These are phyloP conservation scores for Zasmidium angulare DNA, from an alignment of 2,329 filamentous ascomycete species.

Conservation along the genomic window DNA sequence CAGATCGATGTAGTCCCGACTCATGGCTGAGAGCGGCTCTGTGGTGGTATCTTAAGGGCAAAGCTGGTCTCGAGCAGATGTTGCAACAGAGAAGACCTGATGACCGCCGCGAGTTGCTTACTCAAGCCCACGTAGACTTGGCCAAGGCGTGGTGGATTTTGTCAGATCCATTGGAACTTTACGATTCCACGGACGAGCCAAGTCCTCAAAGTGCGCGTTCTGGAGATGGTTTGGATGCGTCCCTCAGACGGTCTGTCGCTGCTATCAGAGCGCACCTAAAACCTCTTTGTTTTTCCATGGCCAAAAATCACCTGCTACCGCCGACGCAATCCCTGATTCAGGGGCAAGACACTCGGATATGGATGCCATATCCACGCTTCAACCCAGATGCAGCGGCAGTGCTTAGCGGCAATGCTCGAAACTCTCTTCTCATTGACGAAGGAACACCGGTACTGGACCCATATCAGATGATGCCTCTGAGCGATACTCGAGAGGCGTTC, in stretches of 20 bases:
- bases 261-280: conserved; percentile 49
- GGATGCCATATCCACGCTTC: conserved; percentile 74
- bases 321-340: conserved; percentile 65
- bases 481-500: conserved; percentile 72
- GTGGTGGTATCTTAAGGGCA: conserved; percentile 89
- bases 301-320: conserved; percentile 73
- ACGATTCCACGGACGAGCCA: conserved; percentile 14
- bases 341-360: conserved; percentile 76
- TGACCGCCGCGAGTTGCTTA: conserved; percentile 52
- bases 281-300: conserved; percentile 78
- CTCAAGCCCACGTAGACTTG: conserved; percentile 82
- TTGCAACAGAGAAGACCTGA: conserved; percentile 53
- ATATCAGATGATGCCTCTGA: conserved; percentile 70
- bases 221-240: conserved; percentile 4
- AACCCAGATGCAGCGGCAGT: conserved; percentile 70
- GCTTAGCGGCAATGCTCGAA: conserved; percentile 56
- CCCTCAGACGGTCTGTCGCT: conserved; percentile 10
- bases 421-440: conserved; percentile 20
- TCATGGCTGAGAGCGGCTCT: conserved; percentile 67
- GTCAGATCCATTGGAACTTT: conserved; percentile 39
- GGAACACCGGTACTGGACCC: conserved; percentile 40
- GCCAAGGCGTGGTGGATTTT: conserved; percentile 84
- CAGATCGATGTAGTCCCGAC: conserved; percentile 59
- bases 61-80: conserved; percentile 69
- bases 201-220: conserved; percentile 11